Evolutionary conservation across 768 basidiomycete genomes (phyloP).

Genomic region (Mycena pura): DNA sequence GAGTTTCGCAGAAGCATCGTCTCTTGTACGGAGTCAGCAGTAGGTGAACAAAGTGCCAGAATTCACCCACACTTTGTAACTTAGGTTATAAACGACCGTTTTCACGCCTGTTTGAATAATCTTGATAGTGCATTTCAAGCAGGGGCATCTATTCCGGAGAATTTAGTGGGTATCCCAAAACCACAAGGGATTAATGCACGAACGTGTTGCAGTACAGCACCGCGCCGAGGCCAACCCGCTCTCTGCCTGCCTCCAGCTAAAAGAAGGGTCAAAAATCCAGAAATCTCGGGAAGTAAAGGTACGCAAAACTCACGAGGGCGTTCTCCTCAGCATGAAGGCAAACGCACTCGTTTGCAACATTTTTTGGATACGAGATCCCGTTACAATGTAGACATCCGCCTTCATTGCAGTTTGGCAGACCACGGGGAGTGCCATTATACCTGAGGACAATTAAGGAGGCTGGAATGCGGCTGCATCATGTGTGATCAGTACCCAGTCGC

Average conservation of each 20-base stretch:
- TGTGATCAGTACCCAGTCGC: constrained; percentile 67
- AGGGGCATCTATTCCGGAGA: constrained; percentile 81
- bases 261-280: too few relatives aligned
- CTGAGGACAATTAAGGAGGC: constrained; percentile 43
- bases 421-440: constrained; percentile 96
- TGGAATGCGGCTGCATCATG: neutral
- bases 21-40: constrained; percentile 50
- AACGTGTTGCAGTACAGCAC: constrained; percentile 99
- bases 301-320: too few relatives aligned
- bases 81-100: constrained; percentile 92
- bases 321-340: constrained; percentile 99
- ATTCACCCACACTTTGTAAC: constrained; percentile 87
- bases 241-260: constrained; percentile 93
- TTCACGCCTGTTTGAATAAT: constrained; percentile 95
- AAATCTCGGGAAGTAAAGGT: too few relatives aligned
- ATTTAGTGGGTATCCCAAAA: too few relatives aligned
- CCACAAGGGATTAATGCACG: too few relatives aligned
- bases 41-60: neutral
- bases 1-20: constrained; percentile 80
- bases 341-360: constrained; percentile 76
- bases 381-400: constrained; percentile 91
- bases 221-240: constrained; percentile 80
- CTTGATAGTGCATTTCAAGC: constrained; percentile 95
- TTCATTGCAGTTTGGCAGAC: constrained; percentile 87
- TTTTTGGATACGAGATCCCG: constrained; percentile 49